These are phyloP conservation scores for Orobanche coerulescens DNA, from an alignment of 257 asterid genomes.

Conservation along the genomic window DNA sequence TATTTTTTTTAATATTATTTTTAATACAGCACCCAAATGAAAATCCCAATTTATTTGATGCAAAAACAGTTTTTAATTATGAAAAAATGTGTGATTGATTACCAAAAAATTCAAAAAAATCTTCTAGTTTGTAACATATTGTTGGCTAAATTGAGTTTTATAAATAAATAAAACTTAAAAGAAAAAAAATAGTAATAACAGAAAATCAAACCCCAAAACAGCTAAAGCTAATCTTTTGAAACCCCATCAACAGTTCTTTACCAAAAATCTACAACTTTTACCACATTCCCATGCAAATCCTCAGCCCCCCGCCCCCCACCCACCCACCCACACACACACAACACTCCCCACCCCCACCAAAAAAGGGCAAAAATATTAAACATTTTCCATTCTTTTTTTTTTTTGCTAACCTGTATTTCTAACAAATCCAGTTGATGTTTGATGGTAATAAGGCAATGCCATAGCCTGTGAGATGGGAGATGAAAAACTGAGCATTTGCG, in stretches of 20 bases:
- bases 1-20: too few relatives aligned
- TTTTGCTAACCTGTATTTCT: slow-evolving; percentile 31
- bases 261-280: background rate
- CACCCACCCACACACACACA: too few relatives aligned
- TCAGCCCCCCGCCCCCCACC: too few relatives aligned
- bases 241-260: background rate
- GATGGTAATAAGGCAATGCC: slow-evolving; percentile 42
- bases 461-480: slow-evolving; percentile 43
- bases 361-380: background rate
- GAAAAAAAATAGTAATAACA: background rate
- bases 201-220: slow-evolving; percentile 22
- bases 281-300: background rate
- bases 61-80: background rate
- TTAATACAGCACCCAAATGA: background rate
- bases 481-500: slow-evolving; percentile 91
- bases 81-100: too few relatives aligned
- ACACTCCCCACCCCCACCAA: too few relatives aligned
- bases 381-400: background rate
- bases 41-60: background rate
- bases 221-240: slow-evolving; percentile 6
- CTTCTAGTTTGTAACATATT: background rate
- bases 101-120: background rate
- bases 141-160: background rate
- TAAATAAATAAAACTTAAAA: background rate
- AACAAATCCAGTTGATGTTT: slow-evolving; percentile 30